Evolutionary conservation across 208 protist genomes (phyloP).

Genomic region (Acanthamoeba culbertsoni): DNA sequence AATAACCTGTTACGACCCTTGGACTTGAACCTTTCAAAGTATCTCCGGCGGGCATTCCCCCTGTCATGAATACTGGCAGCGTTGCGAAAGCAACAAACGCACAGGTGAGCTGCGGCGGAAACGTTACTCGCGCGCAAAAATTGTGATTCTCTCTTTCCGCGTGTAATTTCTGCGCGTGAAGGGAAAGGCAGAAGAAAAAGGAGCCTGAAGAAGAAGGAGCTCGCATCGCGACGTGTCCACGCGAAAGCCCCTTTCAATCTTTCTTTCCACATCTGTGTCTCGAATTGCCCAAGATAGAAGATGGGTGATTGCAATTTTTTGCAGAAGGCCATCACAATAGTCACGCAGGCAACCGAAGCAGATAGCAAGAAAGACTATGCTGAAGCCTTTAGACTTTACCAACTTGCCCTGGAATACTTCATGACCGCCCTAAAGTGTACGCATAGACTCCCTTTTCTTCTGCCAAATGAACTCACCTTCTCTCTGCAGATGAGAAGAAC

Average conservation of each 20-base stretch:
- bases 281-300: not conserved
- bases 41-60: no score
- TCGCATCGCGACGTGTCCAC: not conserved
- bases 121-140: no score
- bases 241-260: not conserved
- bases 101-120: no score
- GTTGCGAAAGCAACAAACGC: no score
- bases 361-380: constrained; percentile 93
- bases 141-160: no score
- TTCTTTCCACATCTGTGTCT: not conserved
- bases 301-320: constrained; percentile 46
- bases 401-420: constrained; percentile 93
- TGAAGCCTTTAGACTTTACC: constrained; percentile 92
- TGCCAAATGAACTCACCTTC: not conserved
- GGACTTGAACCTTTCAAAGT: no score
- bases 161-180: no score
- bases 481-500: constrained; percentile 90
- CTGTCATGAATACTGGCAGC: no score
- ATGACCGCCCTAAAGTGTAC: constrained; percentile 93
- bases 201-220: no score
- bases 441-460: not conserved
- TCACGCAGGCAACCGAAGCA: constrained; percentile 89
- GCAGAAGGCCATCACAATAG: constrained; percentile 91
- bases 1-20: no score
- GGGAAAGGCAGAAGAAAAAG: not conserved